Conservation (phyloP, 2,329 filamentous ascomycete genomes). For the Teratosphaeria viscida region DNA sequence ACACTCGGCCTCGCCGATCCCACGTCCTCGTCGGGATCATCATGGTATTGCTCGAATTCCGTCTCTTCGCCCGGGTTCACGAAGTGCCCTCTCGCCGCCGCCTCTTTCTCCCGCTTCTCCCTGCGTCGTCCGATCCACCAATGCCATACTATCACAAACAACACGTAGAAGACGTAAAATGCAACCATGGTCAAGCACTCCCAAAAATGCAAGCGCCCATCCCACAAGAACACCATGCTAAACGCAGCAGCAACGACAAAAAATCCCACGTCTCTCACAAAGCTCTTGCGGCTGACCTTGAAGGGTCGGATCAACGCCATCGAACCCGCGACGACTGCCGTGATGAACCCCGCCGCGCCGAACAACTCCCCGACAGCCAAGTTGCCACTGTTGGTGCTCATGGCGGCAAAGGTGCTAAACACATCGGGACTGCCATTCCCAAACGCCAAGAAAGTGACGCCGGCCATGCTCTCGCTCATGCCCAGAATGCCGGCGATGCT, state of each 20-base stretch:
- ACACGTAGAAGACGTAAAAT: slow-evolving; percentile 84
- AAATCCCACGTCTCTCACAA: slow-evolving; percentile 83
- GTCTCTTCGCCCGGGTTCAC: slow-evolving; percentile 51
- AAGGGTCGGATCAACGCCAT: slow-evolving; percentile 98
- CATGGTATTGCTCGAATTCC: slow-evolving; percentile 40
- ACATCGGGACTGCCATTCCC: slow-evolving; percentile 97
- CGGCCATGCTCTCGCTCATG: slow-evolving; percentile 90
- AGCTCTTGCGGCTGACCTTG: slow-evolving; percentile 77
- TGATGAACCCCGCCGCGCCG: slow-evolving; percentile 91
- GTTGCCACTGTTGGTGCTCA: slow-evolving; percentile 94
- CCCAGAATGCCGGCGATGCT: slow-evolving; percentile 83
- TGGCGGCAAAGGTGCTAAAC: slow-evolving; percentile 96
- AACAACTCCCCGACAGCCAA: slow-evolving; percentile 92
- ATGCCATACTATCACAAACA: slow-evolving; percentile 83
- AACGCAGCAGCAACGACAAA: slow-evolving; percentile 82
- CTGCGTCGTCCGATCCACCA: slow-evolving; percentile 63
- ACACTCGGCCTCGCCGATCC: slow-evolving; percentile 28
- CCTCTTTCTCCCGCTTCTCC: slow-evolving; percentile 53
- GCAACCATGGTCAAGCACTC: slow-evolving; percentile 84
- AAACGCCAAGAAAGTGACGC: slow-evolving; percentile 92
- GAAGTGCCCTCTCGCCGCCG: slow-evolving; percentile 64
- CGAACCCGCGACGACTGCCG: slow-evolving; percentile 86
- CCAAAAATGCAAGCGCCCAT: slow-evolving; percentile 76
- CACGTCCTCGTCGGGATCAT: slow-evolving; percentile 41
- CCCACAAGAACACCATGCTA: slow-evolving; percentile 75